Conservation (phyloP, 306 rosid genomes). For the Fagus crenata region DNA sequence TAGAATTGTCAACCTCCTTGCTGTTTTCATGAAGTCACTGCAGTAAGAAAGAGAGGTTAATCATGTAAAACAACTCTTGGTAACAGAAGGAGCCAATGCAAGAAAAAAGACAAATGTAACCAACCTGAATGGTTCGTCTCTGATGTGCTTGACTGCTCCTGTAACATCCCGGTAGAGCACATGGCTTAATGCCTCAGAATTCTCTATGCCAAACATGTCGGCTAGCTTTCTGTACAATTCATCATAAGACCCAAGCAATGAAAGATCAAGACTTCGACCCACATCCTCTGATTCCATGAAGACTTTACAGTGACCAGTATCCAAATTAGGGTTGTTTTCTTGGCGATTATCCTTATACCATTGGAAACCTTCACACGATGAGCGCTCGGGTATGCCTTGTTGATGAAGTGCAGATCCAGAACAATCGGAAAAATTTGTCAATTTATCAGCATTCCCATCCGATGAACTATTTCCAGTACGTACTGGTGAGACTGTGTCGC, state of each 20-base stretch:
- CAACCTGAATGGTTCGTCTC: slow-evolving; percentile 78
- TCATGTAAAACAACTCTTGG: slow-evolving; percentile 2
- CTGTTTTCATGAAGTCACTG: slow-evolving; percentile 75
- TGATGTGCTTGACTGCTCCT: slow-evolving; percentile 67
- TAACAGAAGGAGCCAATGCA: neutral
- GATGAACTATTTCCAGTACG: slow-evolving; percentile 59
- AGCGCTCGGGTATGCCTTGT: slow-evolving; percentile 43
- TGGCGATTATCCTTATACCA: slow-evolving; percentile 50
- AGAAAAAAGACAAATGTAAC: slow-evolving; percentile 1
- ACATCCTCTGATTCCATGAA: slow-evolving; percentile 72
- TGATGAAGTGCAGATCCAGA: slow-evolving; percentile 60
- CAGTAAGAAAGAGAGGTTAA: slow-evolving; percentile 24
- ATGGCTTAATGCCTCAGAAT: slow-evolving; percentile 55
- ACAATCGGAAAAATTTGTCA: slow-evolving; percentile 44
- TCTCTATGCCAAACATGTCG: slow-evolving; percentile 74
- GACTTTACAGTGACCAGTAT: slow-evolving; percentile 72
- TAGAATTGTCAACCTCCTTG: slow-evolving; percentile 77
- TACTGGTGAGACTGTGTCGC: slow-evolving; percentile 64
- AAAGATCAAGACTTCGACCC: slow-evolving; percentile 74
- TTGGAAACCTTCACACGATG: slow-evolving; percentile 53
- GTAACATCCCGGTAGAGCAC: slow-evolving; percentile 59
- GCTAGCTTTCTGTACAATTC: slow-evolving; percentile 60
- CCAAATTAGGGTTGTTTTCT: slow-evolving; percentile 53
- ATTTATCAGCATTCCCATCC: slow-evolving; percentile 63
- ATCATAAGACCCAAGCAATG: slow-evolving; percentile 59